phyloP scores from a whole-genome alignment of 2,329 filamentous ascomycete genomes.

The Talaromyces sp. region DNA sequence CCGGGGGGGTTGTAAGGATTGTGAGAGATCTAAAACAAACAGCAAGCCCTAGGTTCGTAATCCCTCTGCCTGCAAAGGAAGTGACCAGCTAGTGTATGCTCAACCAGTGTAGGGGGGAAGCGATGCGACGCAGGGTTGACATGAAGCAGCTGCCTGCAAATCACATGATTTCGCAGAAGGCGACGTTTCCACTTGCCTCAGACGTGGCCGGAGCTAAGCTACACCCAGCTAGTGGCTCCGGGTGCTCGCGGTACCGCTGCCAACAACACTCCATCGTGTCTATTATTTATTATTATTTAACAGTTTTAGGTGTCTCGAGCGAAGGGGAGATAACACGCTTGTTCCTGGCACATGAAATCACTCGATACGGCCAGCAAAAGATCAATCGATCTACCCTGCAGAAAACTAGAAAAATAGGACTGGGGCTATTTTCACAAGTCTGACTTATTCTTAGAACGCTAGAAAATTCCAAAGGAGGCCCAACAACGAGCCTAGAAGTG shows the following conservation, averaged over 20 bases:
- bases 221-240: neutral
- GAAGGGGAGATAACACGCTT: neutral
- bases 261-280: neutral
- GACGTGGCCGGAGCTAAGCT: neutral
- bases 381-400: neutral
- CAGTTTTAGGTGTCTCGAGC: neutral
- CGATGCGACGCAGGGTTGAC: conserved; percentile 5
- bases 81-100: neutral
- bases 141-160: conserved; percentile 9
- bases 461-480: neutral
- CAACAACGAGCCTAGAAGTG: neutral
- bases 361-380: neutral
- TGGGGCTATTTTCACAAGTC: neutral
- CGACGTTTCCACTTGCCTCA: conserved; percentile 7
- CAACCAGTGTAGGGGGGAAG: neutral
- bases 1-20: neutral
- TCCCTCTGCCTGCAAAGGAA: conserved; percentile 12
- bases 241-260: neutral
- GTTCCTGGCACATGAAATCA: neutral
- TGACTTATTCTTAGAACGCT: neutral
- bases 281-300: neutral
- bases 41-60: neutral
- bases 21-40: neutral
- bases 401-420: too few relatives aligned
- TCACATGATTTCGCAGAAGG: conserved; percentile 8